Conservation (phyloP, 805 yeast genomes). For the Naumovozyma castellii region DNA sequence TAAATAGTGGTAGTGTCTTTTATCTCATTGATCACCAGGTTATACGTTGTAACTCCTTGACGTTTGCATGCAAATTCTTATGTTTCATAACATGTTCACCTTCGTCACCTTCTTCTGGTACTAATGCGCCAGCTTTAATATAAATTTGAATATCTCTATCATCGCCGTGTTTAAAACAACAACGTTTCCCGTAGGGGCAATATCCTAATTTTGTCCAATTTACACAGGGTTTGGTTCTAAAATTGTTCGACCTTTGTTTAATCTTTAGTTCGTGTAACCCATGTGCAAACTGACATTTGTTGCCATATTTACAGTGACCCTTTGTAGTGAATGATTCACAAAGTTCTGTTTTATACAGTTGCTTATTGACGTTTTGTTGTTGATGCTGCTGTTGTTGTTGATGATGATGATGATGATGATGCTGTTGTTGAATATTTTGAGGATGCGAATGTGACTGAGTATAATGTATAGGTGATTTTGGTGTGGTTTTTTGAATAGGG, state of each 20-base stretch:
- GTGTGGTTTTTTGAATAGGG: background rate
- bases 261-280: slow-evolving; percentile 67
- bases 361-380: slow-evolving; percentile 38
- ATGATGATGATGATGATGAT: slow-evolving; percentile 1
- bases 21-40: slow-evolving; percentile 25
- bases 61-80: slow-evolving; percentile 24
- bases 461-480: slow-evolving; percentile 1
- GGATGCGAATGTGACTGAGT: slow-evolving; percentile 10
- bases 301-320: slow-evolving; percentile 76
- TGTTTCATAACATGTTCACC: background rate
- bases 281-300: slow-evolving; percentile 91
- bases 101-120: background rate
- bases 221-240: slow-evolving; percentile 85
- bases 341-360: slow-evolving; percentile 80
- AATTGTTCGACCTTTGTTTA: slow-evolving; percentile 60
- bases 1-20: no score
- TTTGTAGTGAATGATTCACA: slow-evolving; percentile 68
- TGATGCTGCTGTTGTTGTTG: slow-evolving; percentile 2
- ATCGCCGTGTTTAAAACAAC: slow-evolving; percentile 79
- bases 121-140: slow-evolving; percentile 17
- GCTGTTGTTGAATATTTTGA: background rate
- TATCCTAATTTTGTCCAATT: slow-evolving; percentile 77
- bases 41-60: slow-evolving; percentile 25
- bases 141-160: slow-evolving; percentile 26
- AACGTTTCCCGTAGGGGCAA: slow-evolving; percentile 83